Percentiles rank a stretch among this genome's conserved stretches.
phyloP scores from a whole-genome alignment of 2,329 filamentous ascomycete species.

The Aplosporella prunicola region DNA sequence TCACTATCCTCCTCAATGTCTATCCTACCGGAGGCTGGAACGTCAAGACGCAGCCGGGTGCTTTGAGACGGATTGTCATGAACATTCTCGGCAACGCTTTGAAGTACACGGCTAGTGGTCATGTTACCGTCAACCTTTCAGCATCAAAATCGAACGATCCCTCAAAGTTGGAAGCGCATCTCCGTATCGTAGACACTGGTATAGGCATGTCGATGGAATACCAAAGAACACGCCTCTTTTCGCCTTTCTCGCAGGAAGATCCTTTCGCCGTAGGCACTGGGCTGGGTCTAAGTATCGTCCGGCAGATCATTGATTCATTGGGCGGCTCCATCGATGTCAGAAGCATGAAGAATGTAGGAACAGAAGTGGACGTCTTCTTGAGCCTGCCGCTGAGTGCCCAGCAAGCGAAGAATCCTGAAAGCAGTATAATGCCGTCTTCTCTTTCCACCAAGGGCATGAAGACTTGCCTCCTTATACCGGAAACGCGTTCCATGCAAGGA shows the following conservation, averaged over 20 bases:
- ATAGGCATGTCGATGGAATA: slow-evolving; percentile 32
- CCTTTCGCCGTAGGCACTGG: slow-evolving; percentile 29
- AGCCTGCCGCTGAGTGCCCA: slow-evolving; percentile 1
- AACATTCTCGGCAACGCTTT: slow-evolving; percentile 14
- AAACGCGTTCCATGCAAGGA: not conserved
- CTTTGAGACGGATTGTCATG: slow-evolving; percentile 13
- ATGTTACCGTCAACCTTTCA: not conserved
- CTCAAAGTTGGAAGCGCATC: slow-evolving; percentile 1
- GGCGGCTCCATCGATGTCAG: slow-evolving; percentile 29
- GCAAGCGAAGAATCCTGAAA: slow-evolving; percentile 6
- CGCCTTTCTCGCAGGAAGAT: slow-evolving; percentile 32
- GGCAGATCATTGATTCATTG: slow-evolving; percentile 27
- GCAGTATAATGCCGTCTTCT: slow-evolving; percentile 1
- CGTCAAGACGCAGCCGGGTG: slow-evolving; percentile 8
- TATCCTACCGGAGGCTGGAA: slow-evolving; percentile 8
- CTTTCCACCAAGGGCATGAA: slow-evolving; percentile 3
- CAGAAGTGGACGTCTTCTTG: slow-evolving; percentile 19
- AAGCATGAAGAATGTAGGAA: slow-evolving; percentile 27
- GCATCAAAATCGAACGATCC: slow-evolving; percentile 1
- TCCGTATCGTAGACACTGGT: slow-evolving; percentile 21
- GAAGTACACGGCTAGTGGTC: slow-evolving; percentile 12
- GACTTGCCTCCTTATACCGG: slow-evolving; percentile 2
- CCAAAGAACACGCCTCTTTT: slow-evolving; percentile 26
- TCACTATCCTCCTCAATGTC: slow-evolving; percentile 9
- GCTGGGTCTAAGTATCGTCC: slow-evolving; percentile 30